phyloP scores from a whole-genome alignment of 768 basidiomycete species.

The Russula ochroleuca region DNA sequence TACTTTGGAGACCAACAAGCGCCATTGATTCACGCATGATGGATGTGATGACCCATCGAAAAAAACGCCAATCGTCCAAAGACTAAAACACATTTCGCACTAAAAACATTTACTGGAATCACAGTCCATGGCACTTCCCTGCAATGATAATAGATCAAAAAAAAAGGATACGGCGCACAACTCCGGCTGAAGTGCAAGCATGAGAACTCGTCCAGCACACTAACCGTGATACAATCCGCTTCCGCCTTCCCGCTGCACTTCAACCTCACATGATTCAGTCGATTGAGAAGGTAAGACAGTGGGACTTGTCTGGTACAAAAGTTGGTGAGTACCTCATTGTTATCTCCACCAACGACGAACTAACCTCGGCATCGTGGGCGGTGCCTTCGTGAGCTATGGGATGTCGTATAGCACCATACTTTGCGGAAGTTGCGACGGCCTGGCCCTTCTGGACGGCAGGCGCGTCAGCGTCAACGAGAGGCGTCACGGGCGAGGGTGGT shows the following conservation, averaged over 20 bases:
- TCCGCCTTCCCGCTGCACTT: background rate
- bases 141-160: background rate
- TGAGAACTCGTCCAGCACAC: background rate
- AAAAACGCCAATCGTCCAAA: background rate
- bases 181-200: background rate
- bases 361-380: background rate
- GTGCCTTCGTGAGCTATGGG: background rate
- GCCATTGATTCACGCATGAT: too few species aligned
- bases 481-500: background rate
- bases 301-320: background rate
- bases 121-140: background rate
- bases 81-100: background rate
- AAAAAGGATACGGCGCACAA: background rate
- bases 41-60: too few species aligned
- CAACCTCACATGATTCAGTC: background rate
- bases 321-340: background rate
- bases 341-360: background rate
- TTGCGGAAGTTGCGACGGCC: constrained; percentile 6
- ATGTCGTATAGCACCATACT: constrained; percentile 12
- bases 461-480: background rate
- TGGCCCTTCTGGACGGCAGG: background rate
- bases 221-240: background rate
- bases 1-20: too few species aligned
- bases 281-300: background rate
- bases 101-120: background rate